Base-by-base conservation (phyloP, 352 stramenopile genomes). In the Globisporangium emineosum region DNA sequence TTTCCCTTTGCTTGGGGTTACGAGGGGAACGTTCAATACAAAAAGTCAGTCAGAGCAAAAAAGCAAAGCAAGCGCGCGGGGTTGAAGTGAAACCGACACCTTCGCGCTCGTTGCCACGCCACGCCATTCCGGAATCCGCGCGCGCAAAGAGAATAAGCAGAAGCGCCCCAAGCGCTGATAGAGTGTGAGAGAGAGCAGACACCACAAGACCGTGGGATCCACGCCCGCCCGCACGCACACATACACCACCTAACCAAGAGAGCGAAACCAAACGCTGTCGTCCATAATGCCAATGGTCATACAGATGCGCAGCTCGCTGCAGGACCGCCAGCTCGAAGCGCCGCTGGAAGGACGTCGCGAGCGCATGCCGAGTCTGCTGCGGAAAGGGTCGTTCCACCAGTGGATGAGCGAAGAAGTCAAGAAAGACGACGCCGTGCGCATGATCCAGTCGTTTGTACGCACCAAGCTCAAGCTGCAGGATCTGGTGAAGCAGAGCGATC, bases 361-460 rank as follows among this genome's bases (percentile, higher is more conserved):
- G 35, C 45, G 23, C 35, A 35, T 62, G 35, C 40, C 57, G 17
- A 62, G 57, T 54, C 57, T 54, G 40, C 25, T 47, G 13, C 52
- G 42, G 21, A 37, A 43, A 21, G 40, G 29, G 9, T 79, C 72
- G 42, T 75, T 73, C 66, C 59, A 67, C 53, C 52, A 72, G 27
- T 79, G 72, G 72, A 72, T 79, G 40, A 47, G 57, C 54, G 66
- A 75, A 40, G 69, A 67, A 35, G 62, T 77, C 13, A 60, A 64
- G 23, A 60, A 77, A 21, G 72, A 77, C 35, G 69, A 73, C 45
- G 72, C 72, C 12, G 72, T 72, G 35, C 63, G 62, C 43, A 68
- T 66, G 67, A 77, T 79, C 60, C 72, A 79, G 62, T 43, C 61
- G 23, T 76, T 72, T 23, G 60, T 79, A 57, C 71, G 71, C 25